These are phyloP conservation scores for Myochromella boudieri DNA, from an alignment of 768 basidiomycete genomes.

Conservation along the genomic window DNA sequence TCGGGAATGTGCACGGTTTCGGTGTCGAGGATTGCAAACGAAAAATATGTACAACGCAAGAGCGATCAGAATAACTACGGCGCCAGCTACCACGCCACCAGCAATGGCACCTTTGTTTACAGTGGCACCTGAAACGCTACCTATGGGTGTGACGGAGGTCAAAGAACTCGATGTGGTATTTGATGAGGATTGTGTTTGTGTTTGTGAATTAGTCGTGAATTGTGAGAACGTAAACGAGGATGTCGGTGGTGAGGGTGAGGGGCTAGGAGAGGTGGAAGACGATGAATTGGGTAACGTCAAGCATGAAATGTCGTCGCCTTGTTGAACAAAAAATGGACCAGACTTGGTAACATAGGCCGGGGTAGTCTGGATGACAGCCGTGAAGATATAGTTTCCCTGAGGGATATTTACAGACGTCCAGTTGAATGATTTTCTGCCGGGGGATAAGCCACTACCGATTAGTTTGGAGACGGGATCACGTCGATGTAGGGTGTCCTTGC, in stretches of 20 bases:
- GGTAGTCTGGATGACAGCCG: slow-evolving; percentile 23
- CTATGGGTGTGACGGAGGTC: slow-evolving; percentile 15
- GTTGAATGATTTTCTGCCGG: slow-evolving; percentile 25
- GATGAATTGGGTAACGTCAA: slow-evolving; percentile 13
- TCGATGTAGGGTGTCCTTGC: slow-evolving; percentile 12
- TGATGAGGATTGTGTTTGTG: slow-evolving; percentile 4
- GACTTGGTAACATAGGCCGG: slow-evolving; percentile 18
- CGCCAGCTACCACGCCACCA: slow-evolving; percentile 52
- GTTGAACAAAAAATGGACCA: slow-evolving; percentile 28
- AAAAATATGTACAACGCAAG: slow-evolving; percentile 33
- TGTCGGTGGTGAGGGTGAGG: slow-evolving; percentile 13
- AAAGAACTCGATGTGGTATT: slow-evolving; percentile 15
- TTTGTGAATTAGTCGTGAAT: slow-evolving; percentile 16
- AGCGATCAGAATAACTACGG: slow-evolving; percentile 33
- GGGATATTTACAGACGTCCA: slow-evolving; percentile 50
- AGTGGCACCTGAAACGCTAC: slow-evolving; percentile 23
- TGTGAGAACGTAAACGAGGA: slow-evolving; percentile 14
- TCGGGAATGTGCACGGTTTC: slow-evolving; percentile 3
- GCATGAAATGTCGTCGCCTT: slow-evolving; percentile 34
- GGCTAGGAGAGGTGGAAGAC: slow-evolving; percentile 11
- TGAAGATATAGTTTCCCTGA: slow-evolving; percentile 48
- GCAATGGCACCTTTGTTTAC: slow-evolving; percentile 44
- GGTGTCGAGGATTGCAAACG: slow-evolving; percentile 7
- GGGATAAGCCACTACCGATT: slow-evolving; percentile 29
- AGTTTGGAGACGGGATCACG: slow-evolving; percentile 19